Conservation (phyloP, 2,329 filamentous ascomycete genomes). For the Stenocarpella maydis region DNA sequence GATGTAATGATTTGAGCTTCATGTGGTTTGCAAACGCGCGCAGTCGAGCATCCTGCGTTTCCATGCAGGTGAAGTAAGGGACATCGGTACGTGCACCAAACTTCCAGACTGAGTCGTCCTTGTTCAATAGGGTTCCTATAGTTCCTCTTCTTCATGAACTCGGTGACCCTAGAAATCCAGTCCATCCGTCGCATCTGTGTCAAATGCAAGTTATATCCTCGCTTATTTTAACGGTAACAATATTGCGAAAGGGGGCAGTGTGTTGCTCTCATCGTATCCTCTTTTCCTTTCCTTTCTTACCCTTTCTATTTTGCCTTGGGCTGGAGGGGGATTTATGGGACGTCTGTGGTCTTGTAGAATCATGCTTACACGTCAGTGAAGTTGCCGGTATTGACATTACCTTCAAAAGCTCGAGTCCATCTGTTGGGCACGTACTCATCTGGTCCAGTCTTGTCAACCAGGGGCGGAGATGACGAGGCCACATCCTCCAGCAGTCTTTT, state of each 20-base stretch:
- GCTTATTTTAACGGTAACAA: not conserved
- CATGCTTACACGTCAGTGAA: conserved; percentile 7
- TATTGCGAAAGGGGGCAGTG: no score
- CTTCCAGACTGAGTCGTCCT: not conserved
- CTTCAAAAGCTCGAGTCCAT: conserved; percentile 1
- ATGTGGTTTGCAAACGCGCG: conserved; percentile 11
- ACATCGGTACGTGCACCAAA: not conserved
- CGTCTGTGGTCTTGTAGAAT: no score
- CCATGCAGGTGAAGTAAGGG: not conserved
- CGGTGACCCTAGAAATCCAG: not conserved
- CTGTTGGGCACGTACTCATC: not conserved
- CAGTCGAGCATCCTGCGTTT: not conserved
- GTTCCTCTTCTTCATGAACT: not conserved
- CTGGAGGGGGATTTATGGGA: no score
- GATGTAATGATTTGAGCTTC: conserved; percentile 7
- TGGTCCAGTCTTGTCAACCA: not conserved
- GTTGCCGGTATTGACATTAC: not conserved
- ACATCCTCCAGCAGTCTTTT: not conserved
- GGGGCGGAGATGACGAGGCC: conserved; percentile 8
- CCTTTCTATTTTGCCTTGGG: no score
- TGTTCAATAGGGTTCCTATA: not conserved
- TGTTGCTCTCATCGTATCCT: no score
- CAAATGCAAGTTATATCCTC: not conserved
- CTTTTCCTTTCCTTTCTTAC: no score
- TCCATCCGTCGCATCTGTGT: not conserved